Base-by-base conservation (phyloP, 441 rosid species). In the Pelargonium cotyledonis region DNA sequence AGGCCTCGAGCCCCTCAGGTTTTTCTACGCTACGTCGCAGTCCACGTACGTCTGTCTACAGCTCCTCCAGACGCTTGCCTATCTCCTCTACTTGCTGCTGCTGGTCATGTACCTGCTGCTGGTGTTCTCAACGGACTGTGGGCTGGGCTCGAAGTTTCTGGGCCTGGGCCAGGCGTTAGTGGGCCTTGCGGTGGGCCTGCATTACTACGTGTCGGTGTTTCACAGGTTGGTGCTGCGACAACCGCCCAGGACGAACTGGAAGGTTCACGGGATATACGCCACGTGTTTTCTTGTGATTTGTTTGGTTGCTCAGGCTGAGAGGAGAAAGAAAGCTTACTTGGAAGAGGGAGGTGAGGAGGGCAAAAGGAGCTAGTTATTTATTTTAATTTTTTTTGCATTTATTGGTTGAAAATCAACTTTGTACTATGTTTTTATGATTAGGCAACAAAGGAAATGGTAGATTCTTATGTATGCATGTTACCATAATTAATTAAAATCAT, bases 181-280 rank as follows among this genome's bases (percentile, higher is more conserved):
- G 60, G 96, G 97, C 65, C 84, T 77, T n/a, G 88, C 98, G 0
- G 78, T 95, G 4, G 99, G 99, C 47, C 66, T 95, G 29, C 99
- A 95, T 75, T 90, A 84, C 77, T 95, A 92, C 82, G 88, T 92
- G 76, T 85, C 92, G 49, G 96, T 95, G 69, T 95, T 90, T 70
- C 99, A 95, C 73, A 79, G 86, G 76, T 83, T 89, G 79, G 91
- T 95, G 57, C 73, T 86, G 67, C 97, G 69, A 63, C 90, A 88
- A 65, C 90, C 90, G 35, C 99, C 99, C 5, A 89, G 74, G 85
- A 90, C 98, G 0, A 90, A 82, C 67, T 95, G 98, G 99, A 95
- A 87, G 74, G 66, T 88, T 14, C 96, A 95, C 60, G 97, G 92
- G 63, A 76, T 92, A 49, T 95, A 92, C 40, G 98, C 97, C 90